Base-by-base conservation (phyloP, 2,329 filamentous ascomycete genomes). In the Lasiodiplodia sp. region DNA sequence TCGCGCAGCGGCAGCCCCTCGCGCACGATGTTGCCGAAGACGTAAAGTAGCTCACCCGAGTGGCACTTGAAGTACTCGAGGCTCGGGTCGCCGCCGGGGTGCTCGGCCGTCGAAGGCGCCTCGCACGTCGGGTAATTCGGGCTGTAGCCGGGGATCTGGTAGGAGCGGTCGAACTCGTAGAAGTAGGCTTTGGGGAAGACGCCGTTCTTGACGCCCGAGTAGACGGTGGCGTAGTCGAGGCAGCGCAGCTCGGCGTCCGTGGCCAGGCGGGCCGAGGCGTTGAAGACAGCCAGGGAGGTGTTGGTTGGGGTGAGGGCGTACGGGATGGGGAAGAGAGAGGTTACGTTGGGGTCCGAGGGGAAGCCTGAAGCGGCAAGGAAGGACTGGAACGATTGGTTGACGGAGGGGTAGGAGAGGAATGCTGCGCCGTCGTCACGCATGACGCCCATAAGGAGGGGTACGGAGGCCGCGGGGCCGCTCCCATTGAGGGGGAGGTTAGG, bases 91-190 rank as follows among this genome's bases (percentile, higher is more conserved):
- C 77, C 77, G 28, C 68, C 70, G 0, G 76, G 81, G 49, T 73
- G 69, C 2, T 44, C 66, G 3, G 73, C 31, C 4, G 74, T 72
- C 16, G 49, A 57, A 1, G 77, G 76, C 4, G 76, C 73, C 28
- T 75, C 72, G 68, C 84, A 86, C 10, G 64, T 58, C 8, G 74
- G 75, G 14, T 72, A 68, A 53, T 79, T 79, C 2, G 76, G 76
- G 40, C 70, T 72, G 69, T 71, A 78, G 37, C 72, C 72, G 2
- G 62, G 62, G 18, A 76, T 70, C 55, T 77, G 76, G 52, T 76
- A 77, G n/a, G 69, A 71, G 53, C 77, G 74, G 67, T 77, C 72
- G 68, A 79, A 76, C 64, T 78, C 76, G 66, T 78, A 79, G 8
- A 71, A 72, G 58, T 74, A 78, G 2, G 73, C 66, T 1, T 52